Evolutionary conservation across 2,329 filamentous ascomycete species (phyloP).

Genomic region (Phoma sp.): DNA sequence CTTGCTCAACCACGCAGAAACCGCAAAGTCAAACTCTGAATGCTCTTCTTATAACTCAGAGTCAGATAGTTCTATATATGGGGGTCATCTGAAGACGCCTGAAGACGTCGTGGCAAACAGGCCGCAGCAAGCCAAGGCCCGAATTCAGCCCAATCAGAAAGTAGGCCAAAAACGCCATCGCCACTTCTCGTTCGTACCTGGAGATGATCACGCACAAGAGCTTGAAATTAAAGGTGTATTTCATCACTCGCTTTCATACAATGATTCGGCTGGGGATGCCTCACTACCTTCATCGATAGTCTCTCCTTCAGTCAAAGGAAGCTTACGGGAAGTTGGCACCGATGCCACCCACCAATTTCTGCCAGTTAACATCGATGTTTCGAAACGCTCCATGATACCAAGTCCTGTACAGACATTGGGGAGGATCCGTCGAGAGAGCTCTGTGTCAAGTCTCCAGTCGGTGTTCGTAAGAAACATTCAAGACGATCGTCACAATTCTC

Average conservation of each 20-base stretch:
- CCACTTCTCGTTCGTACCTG: slow-evolving; percentile 53
- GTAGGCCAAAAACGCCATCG: slow-evolving; percentile 31
- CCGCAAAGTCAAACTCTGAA: neutral
- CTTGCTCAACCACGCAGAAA: slow-evolving; percentile 28
- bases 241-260: slow-evolving; percentile 9
- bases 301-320: neutral
- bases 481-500: slow-evolving; percentile 37
- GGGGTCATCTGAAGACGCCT: neutral
- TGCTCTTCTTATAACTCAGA: neutral
- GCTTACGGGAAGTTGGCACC: neutral
- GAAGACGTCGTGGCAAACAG: slow-evolving; percentile 4
- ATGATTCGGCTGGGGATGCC: slow-evolving; percentile 12
- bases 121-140: slow-evolving; percentile 14
- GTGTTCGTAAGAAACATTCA: slow-evolving; percentile 23
- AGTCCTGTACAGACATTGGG: slow-evolving; percentile 48
- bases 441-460: slow-evolving; percentile 47
- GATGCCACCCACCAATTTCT: neutral
- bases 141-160: slow-evolving; percentile 27
- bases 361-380: slow-evolving; percentile 11
- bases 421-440: slow-evolving; percentile 47
- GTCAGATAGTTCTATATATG: too few species aligned
- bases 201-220: slow-evolving; percentile 45
- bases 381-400: slow-evolving; percentile 50
- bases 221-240: slow-evolving; percentile 21
- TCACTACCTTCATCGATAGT: slow-evolving; percentile 1